Evolutionary conservation across 371 early-diverging fungal species (phyloP), one percentile per base, ranked within the genome.

Genomic region (Syncephalastrum racemosum): DNA sequence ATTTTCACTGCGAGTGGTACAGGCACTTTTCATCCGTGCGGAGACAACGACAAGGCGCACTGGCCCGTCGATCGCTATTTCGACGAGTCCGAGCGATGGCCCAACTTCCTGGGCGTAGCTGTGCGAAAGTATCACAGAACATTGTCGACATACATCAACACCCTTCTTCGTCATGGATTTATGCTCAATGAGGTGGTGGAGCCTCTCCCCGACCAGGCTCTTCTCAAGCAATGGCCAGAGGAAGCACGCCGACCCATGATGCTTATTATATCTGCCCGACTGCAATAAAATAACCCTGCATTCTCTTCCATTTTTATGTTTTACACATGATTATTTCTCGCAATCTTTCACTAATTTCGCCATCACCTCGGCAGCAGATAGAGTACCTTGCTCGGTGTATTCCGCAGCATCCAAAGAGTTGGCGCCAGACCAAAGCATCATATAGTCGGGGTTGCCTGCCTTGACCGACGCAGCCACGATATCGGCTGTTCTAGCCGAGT

Each of bases 401-500:
- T 58, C 50, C n/a, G 57, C 70, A 8, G 71, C 73, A 8, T 59
- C 48, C 0, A 54, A n/a, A 0, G 66, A 59, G 44, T 66, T 61
- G 2, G 57, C 48, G 14, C 75, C 75, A 1, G 71, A 55, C 24
- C 66, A 60, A 6, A 78, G 59, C 19, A 61, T 52, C 72, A 70
- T 72, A 25, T 72, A 75, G 41, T 72, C 71, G 0, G 57, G 22
- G 0, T 59, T 50, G 4, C 66, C 63, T 4, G 65, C 57, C 13
- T 57, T 15, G 6, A 64, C 61, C 0, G 72, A 72, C 59, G 65
- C 49, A 12, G 66, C 54, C 1, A 64, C 59, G 40, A 78, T 78
- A 45, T 78, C 78, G 18, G 64, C 65, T 45, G 72, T 78, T 27
- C 67, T 70, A 14, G 73, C 50, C 4, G 75, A 74, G 18, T 78